Base-by-base conservation (phyloP, 441 rosid genomes). In the Erysimum cheiri region DNA sequence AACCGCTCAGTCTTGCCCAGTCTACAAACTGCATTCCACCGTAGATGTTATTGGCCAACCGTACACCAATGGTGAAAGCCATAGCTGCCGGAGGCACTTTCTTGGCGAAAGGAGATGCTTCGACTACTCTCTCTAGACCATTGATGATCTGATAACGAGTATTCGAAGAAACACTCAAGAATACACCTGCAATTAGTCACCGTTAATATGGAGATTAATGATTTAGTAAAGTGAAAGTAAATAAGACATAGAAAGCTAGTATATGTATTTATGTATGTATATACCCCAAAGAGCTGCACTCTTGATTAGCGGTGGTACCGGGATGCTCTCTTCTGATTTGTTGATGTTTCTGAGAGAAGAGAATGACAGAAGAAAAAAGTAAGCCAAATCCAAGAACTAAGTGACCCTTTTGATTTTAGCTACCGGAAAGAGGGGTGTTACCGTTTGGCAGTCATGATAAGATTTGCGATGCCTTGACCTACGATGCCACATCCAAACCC, bases 21-120 rank as follows among this genome's bases (percentile, higher is more conserved):
- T 96, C 98, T n/a, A 93, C 97, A 66, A 93, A 93, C 78, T 96
- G 96, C 98, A 91, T 95, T 4, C 96, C 98, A 24, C 95, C 98
- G 13, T 89, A 91, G 62, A 95, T 68, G 71, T 92, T 95, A 84
- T 95, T 88, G 54, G 95, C 92, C 70, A 92, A 88, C 67, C 97
- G 79, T 52, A 92, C 99, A 3, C 96, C 98, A 0, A 91, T 93
- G 0, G 98, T 92, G 80, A 92, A 95, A 49, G 92, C 95, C 88
- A 87, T 71, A 48, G 98, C 92, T 8, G 87, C 84, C 0, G 89
- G 92, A 13, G 97, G 98, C 60, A 89, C 79, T 65, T 84, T 85
- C 84, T 85, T 95, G 15, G 95, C 95, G 67, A 88, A 44, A 6
- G 95, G 89, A 0, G 92, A 92, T 69, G 85, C 87, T 79, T 92